Conservation (phyloP, 176 grass and related monocot genomes). For the sorghum (Sorghum bicolor) region DNA sequence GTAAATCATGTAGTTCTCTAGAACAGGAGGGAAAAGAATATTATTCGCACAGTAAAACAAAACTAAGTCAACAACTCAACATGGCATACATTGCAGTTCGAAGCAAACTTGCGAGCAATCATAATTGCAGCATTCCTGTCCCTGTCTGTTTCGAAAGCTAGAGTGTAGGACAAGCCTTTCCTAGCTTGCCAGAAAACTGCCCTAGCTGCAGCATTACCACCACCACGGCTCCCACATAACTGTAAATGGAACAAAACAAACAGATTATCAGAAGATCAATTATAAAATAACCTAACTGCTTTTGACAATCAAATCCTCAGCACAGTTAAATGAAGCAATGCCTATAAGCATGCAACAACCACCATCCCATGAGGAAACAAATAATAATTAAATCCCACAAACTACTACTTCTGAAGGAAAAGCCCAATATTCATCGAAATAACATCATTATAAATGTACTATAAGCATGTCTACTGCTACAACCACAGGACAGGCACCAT, state of each 20-base stretch:
- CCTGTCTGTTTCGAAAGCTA: conserved; percentile 90
- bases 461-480: not conserved
- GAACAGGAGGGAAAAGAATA: not conserved
- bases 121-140: conserved; percentile 86
- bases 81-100: conserved; percentile 59
- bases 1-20: not conserved
- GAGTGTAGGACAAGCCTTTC: conserved; percentile 60
- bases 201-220: conserved; percentile 67
- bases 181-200: conserved; percentile 86
- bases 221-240: conserved; percentile 86
- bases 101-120: conserved; percentile 87
- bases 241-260: conserved; percentile 39
- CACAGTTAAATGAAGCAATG: not conserved
- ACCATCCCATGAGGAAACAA: not conserved
- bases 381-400: not conserved
- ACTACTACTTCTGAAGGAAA: not conserved
- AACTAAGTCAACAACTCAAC: not conserved
- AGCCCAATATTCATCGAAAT: not conserved
- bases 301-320: not conserved
- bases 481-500: not conserved
- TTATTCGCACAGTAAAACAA: not conserved
- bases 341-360: not conserved
- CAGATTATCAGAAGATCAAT: conserved; percentile 24
- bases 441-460: not conserved
- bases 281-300: not conserved